These are phyloP conservation scores for Ophiosphaerella narmari DNA, from an alignment of 2,329 filamentous ascomycete genomes.

Conservation along the genomic window DNA sequence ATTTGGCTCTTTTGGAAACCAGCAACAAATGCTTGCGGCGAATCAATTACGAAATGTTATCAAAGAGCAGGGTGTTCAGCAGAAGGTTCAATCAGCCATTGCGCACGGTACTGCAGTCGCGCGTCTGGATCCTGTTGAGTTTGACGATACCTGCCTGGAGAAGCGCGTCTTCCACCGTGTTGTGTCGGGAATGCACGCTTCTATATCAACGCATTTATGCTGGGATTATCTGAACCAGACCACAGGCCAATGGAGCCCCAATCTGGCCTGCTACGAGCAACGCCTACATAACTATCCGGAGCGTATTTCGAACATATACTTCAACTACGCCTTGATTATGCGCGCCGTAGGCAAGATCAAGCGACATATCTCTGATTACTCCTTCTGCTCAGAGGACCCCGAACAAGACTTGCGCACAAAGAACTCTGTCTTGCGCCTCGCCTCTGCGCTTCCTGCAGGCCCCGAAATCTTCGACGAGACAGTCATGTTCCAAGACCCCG, in stretches of 20 bases:
- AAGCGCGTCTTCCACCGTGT: slow-evolving; percentile 98
- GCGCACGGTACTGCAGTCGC: slow-evolving; percentile 58
- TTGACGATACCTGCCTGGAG: slow-evolving; percentile 91
- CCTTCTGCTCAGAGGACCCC: slow-evolving; percentile 87
- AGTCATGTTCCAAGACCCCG: slow-evolving; percentile 82
- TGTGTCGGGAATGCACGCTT: slow-evolving; percentile 96
- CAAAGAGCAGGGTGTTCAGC: slow-evolving; percentile 62
- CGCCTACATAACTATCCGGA: slow-evolving; percentile 86
- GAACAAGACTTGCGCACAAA: slow-evolving; percentile 80
- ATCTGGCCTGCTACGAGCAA: slow-evolving; percentile 83
- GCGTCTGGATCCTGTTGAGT: slow-evolving; percentile 69
- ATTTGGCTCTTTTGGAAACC: slow-evolving; percentile 50
- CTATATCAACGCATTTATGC: slow-evolving; percentile 94
- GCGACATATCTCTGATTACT: slow-evolving; percentile 80
- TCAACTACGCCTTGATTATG: slow-evolving; percentile 96
- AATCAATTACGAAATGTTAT: slow-evolving; percentile 66
- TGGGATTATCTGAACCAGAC: slow-evolving; percentile 96
- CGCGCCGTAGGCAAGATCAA: slow-evolving; percentile 90
- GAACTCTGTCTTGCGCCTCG: slow-evolving; percentile 77
- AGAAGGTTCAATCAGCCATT: slow-evolving; percentile 64
- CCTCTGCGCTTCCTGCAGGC: slow-evolving; percentile 67
- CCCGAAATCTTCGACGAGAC: slow-evolving; percentile 89
- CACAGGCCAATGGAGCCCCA: slow-evolving; percentile 90
- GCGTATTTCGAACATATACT: slow-evolving; percentile 95
- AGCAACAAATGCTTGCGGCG: slow-evolving; percentile 58